Conservation (phyloP, 148 eudicot species). For the Persicaria tinctoria region DNA sequence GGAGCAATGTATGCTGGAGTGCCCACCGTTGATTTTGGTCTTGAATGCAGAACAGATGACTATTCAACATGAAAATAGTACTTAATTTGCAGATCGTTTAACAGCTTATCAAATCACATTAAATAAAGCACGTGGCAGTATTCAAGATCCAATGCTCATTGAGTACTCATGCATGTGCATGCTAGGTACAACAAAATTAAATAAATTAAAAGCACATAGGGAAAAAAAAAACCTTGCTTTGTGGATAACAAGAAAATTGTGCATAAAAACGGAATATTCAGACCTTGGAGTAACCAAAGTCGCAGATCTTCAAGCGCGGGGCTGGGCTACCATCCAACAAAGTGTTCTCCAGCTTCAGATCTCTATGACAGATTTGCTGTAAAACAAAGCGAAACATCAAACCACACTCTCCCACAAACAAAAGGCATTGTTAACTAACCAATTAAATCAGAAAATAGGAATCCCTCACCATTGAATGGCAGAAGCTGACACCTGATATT, state of each 20-base stretch:
- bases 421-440: neutral
- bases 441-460: neutral
- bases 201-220: neutral
- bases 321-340: constrained; percentile 72
- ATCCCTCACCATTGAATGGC: constrained; percentile 62
- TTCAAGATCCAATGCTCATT: neutral
- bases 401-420: neutral
- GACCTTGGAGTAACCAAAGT: constrained; percentile 90
- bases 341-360: constrained; percentile 73
- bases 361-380: constrained; percentile 87
- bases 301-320: constrained; percentile 82
- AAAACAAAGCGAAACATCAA: neutral
- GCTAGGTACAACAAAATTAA: neutral
- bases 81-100: neutral
- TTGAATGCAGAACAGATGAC: constrained; percentile 74
- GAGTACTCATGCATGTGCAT: constrained; percentile 1
- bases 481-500: constrained; percentile 72
- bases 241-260: no score
- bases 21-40: constrained; percentile 88
- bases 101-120: neutral
- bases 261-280: neutral
- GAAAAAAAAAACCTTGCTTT: neutral
- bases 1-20: constrained; percentile 91
- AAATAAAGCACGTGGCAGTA: neutral
- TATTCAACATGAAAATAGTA: neutral